Evolutionary conservation across 306 rosid genomes (phyloP).

Genomic region (Boehmeria nivea): DNA sequence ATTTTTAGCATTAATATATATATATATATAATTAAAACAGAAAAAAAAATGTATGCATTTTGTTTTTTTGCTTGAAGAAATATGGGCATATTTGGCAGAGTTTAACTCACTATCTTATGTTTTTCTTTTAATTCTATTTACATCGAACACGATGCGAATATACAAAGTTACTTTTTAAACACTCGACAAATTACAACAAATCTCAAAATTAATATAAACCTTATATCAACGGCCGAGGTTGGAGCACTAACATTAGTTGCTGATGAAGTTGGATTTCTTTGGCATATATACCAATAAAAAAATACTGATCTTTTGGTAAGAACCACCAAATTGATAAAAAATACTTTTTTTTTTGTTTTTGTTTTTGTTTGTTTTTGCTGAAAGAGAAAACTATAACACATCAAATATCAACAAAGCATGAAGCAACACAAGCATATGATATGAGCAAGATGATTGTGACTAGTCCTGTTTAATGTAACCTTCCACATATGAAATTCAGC

Average conservation of each 20-base stretch:
- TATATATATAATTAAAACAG: too few species aligned
- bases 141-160: background rate
- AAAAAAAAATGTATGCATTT: too few species aligned
- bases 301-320: background rate
- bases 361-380: background rate
- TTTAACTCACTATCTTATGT: background rate
- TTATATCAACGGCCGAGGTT: background rate
- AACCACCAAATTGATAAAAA: background rate
- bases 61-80: too few species aligned
- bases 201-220: background rate
- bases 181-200: background rate
- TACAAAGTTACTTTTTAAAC: background rate
- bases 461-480: background rate
- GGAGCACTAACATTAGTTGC: background rate
- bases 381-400: background rate
- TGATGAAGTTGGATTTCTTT: background rate
- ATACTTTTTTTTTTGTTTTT: background rate
- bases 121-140: background rate
- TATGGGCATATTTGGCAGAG: too few species aligned
- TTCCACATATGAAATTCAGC: background rate
- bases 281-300: background rate
- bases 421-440: background rate
- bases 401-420: background rate
- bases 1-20: too few species aligned
- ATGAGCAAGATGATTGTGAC: background rate